A percentile compares a stretch with the other conserved stretches of the same genome.
phyloP scores from a whole-genome alignment of 441 rosid species.

The Gossypium gossypioides region DNA sequence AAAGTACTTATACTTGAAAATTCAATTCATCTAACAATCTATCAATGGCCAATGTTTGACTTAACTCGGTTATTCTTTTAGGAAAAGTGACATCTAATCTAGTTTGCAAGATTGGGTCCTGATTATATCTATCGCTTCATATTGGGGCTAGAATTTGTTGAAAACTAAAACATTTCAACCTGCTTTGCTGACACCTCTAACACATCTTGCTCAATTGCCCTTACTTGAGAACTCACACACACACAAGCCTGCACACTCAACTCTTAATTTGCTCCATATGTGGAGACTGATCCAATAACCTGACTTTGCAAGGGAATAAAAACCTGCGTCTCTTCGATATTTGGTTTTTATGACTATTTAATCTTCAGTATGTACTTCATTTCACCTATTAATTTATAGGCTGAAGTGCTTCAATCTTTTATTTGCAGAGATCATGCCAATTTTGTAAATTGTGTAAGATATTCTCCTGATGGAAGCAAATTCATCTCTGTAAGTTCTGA shows the following conservation, averaged over 20 bases:
- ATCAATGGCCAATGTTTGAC: background rate
- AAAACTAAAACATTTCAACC: background rate
- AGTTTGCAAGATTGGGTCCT: background rate
- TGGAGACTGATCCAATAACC: background rate
- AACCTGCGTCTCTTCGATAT: background rate
- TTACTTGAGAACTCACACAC: background rate
- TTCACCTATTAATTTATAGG: constrained; percentile 2
- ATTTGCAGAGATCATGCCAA: constrained; percentile 70
- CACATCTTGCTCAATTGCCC: background rate
- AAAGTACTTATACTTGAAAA: background rate
- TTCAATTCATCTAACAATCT: background rate
- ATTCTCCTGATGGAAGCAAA: constrained; percentile 82
- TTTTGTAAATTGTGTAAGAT: constrained; percentile 90
- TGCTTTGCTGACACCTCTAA: background rate
- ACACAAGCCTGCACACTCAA: background rate
- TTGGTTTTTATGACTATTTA: background rate
- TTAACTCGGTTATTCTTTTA: background rate
- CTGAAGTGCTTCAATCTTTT: constrained; percentile 13
- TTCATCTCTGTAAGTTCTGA: constrained; percentile 89
- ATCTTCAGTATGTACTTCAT: background rate
- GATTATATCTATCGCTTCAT: background rate
- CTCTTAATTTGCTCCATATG: background rate
- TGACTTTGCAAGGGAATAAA: background rate
- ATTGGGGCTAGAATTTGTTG: background rate
- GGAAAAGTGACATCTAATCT: background rate